phyloP scores from a whole-genome alignment of 306 rosid species.

The Rosa lucieae region DNA sequence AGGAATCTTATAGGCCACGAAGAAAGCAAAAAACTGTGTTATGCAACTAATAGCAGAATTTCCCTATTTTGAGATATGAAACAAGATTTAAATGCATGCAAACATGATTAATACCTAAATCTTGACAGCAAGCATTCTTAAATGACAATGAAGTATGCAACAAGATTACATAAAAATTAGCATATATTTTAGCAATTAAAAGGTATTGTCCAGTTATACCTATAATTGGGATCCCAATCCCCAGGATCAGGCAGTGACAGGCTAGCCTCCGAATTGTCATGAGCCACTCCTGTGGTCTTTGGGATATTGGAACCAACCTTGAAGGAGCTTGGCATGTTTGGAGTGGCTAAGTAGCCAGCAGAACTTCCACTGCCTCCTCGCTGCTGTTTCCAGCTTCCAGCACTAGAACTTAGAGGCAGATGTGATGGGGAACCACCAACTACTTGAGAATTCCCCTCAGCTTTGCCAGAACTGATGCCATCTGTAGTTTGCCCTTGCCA shows the following conservation, averaged over 20 bases:
- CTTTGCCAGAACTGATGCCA: conserved; percentile 47
- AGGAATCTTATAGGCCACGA: background rate
- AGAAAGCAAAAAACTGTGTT: background rate
- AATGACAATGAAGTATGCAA: conserved; percentile 9
- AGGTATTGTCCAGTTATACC: conserved; percentile 47
- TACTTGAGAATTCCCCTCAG: conserved; percentile 67
- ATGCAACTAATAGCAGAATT: background rate
- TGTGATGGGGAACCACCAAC: conserved; percentile 70
- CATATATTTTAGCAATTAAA: conserved; percentile 2
- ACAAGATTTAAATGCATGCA: background rate
- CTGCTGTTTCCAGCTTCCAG: conserved; percentile 74
- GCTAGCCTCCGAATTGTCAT: conserved; percentile 56
- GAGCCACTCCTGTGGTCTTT: conserved; percentile 46
- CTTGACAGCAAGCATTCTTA: conserved; percentile 7
- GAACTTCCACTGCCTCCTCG: conserved; percentile 57
- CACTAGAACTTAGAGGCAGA: conserved; percentile 54
- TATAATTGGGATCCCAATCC: conserved; percentile 99
- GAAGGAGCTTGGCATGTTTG: conserved; percentile 49
- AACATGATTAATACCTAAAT: conserved; percentile 19
- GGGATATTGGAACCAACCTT: conserved; percentile 44
- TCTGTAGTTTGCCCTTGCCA: conserved; percentile 77
- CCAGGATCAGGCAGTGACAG: conserved; percentile 86
- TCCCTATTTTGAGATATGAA: background rate
- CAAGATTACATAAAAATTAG: background rate
- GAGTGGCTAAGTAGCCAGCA: conserved; percentile 51